phyloP scores from a whole-genome alignment of 176 grass and related monocot genomes.

The Aegilops tauschii region DNA sequence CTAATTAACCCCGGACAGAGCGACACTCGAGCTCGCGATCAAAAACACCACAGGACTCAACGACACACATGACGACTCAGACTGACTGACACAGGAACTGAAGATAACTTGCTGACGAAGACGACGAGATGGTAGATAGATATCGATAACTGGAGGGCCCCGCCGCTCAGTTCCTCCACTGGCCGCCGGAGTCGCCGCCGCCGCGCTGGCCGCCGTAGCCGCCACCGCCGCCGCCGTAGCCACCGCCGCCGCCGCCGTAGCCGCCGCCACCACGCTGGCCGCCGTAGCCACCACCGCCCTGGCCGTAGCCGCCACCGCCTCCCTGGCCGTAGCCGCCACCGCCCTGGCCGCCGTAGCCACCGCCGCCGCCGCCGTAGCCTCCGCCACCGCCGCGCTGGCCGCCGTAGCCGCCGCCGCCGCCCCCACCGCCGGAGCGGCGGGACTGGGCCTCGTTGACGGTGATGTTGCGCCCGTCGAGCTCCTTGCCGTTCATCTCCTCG shows the following conservation, averaged over 20 bases:
- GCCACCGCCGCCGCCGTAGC: background rate
- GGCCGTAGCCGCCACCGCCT: background rate
- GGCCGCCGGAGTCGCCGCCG: constrained; percentile 33
- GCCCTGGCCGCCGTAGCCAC: background rate
- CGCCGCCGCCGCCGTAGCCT: background rate
- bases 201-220: background rate
- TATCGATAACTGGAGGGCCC: background rate
- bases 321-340: background rate
- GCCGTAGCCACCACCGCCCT: background rate
- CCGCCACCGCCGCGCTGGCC: constrained; percentile 8
- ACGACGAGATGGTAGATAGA: background rate
- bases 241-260: background rate
- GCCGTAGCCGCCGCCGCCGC: constrained; percentile 33
- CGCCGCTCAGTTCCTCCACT: constrained; percentile 28
- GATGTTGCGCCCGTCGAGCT: constrained; percentile 82
- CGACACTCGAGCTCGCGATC: constrained; percentile 10
- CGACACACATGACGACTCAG: background rate
- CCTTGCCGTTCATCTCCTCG: constrained; percentile 80
- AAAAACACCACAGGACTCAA: background rate
- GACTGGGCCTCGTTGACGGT: constrained; percentile 97
- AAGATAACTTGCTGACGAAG: constrained; percentile 23
- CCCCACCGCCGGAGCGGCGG: constrained; percentile 43
- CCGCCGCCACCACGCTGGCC: background rate
- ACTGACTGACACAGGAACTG: background rate
- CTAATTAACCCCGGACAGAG: background rate